Evolutionary conservation across 2,329 filamentous ascomycete species (phyloP).

Genomic region (Aureobasidium leucospermi): DNA sequence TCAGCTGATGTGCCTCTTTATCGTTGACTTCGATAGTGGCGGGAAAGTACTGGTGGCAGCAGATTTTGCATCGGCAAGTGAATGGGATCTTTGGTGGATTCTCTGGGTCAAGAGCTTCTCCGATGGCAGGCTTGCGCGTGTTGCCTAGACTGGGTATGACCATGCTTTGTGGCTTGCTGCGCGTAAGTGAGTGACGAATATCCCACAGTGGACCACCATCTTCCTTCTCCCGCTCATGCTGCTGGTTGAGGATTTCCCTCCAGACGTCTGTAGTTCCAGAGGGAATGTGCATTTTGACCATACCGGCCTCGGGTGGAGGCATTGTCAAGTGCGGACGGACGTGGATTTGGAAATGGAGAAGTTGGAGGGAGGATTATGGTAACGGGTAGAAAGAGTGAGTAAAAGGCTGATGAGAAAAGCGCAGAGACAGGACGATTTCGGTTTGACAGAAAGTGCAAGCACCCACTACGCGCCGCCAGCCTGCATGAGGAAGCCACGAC

Average conservation of each 20-base stretch:
- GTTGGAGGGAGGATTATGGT: no score
- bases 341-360: no score
- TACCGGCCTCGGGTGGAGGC: no score
- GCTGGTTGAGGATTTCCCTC: neutral
- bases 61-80: neutral
- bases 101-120: neutral
- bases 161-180: neutral
- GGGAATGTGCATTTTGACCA: neutral
- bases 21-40: neutral
- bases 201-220: neutral
- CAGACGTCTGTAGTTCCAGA: neutral
- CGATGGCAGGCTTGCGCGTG: neutral
- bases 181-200: neutral
- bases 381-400: no score
- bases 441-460: neutral
- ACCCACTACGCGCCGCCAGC: neutral
- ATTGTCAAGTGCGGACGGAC: no score
- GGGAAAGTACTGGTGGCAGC: conserved; percentile 2
- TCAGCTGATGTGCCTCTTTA: neutral
- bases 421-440: neutral
- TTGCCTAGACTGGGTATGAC: neutral
- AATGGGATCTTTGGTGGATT: neutral
- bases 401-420: neutral
- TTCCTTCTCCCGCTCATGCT: neutral
- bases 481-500: neutral